phyloP scores from a whole-genome alignment of 192 early-diverging fungal species.

The Coemansia sp. region DNA sequence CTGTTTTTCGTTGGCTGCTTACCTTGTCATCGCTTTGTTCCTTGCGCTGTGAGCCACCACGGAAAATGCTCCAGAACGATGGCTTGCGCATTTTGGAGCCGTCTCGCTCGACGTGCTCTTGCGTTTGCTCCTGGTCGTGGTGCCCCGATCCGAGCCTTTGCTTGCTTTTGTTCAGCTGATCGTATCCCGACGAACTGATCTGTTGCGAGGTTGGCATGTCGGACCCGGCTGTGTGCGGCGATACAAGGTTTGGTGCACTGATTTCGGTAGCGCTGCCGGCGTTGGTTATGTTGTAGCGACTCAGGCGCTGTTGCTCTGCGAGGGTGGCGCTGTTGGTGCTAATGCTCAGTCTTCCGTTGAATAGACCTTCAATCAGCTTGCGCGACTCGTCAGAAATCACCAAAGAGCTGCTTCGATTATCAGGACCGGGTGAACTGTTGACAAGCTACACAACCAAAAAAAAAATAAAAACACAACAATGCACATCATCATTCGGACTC shows the following conservation, averaged over 20 bases:
- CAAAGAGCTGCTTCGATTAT: constrained; percentile 19
- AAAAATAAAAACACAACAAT: background rate
- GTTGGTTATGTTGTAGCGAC: background rate
- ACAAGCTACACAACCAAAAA: constrained; percentile 4
- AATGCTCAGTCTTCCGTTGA: constrained; percentile 49
- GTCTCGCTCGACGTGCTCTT: constrained; percentile 43
- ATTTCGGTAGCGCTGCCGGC: background rate
- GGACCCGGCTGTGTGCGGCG: background rate
- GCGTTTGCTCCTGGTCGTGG: constrained; percentile 15
- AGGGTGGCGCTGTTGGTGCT: constrained; percentile 10
- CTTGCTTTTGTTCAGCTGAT: background rate
- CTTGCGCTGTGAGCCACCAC: constrained; percentile 44
- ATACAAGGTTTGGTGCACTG: background rate
- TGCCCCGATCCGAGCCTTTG: constrained; percentile 11
- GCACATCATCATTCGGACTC: background rate
- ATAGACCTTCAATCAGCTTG: constrained; percentile 49
- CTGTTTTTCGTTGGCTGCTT: constrained; percentile 14
- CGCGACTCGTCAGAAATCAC: constrained; percentile 43
- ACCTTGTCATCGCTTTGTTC: constrained; percentile 51
- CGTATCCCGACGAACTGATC: background rate
- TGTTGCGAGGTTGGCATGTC: background rate
- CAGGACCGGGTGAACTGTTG: constrained; percentile 20
- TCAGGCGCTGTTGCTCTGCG: background rate
- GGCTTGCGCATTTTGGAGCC: constrained; percentile 58
- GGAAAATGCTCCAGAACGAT: constrained; percentile 57